Base-by-base conservation (phyloP, 2,329 filamentous ascomycete genomes). In the Aureobasidium sp. region DNA sequence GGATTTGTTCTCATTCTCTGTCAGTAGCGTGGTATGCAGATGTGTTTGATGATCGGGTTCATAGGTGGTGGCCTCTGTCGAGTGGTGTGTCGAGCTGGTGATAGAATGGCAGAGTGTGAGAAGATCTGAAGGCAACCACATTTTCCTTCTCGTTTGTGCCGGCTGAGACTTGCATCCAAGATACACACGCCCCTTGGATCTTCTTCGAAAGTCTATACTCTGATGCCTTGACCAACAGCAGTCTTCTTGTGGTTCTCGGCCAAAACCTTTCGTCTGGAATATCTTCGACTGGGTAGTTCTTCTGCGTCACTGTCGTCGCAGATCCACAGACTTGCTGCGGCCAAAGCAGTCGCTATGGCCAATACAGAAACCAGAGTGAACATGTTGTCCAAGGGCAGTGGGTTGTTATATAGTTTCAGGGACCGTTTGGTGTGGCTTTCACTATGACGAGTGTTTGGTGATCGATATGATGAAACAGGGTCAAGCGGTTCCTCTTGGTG, bases 321-420 rank as follows among this genome's bases (percentile, higher is more conserved):
- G 22, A 41, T 24, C 48, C 48, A 51, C 2, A 41, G n/a, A 25
- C 48, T 51, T 21, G 48, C 48, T 25, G 48, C 48, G 25, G 37
- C 27, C 8, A 41, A 12, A 34, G 29, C 35, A 32, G 48, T 40
- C 14, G 48, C 48, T 25, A 51, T 34, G 25, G 27, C 37, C 25
- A 51, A 14, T n/a, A 51, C 35, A 24, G 48, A 51, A 21, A 51
- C 19, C 12, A 51, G 27, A 25, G 48, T 51, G 16, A 51, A 51
- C 48, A 51, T 51, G 7, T 51, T 32, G 30, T 22, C n/a, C 35
- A 22, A 22, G 17, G 12, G n/a, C n/a, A 6, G 27, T 16, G 24
- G 12, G 6, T 17, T 6, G 17, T 22, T 19, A 4, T 17, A 10
- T 45, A 34, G 32, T 22, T 45, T 30, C n/a, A 11, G 32, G 25